phyloP scores from a whole-genome alignment of 257 asterid species.

The Solanum pennellii region DNA sequence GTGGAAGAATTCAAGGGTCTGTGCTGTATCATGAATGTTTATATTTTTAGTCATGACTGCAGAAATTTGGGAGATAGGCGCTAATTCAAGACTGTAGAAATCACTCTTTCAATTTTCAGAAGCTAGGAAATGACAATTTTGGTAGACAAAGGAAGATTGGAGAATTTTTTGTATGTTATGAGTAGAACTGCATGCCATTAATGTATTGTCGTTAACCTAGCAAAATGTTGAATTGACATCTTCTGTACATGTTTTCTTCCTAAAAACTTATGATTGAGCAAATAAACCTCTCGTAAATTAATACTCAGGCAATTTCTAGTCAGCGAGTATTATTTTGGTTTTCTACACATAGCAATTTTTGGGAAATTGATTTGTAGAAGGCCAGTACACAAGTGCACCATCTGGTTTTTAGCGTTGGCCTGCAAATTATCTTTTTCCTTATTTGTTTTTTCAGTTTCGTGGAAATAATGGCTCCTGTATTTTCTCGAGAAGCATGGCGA shows the following conservation, averaged over 20 bases:
- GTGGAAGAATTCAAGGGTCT: neutral
- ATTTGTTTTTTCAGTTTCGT: constrained; percentile 60
- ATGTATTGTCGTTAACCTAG: neutral
- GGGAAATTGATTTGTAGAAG: neutral
- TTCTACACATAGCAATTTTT: neutral
- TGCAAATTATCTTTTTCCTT: neutral
- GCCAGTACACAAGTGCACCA: neutral
- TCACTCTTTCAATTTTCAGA: neutral
- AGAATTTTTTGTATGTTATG: neutral
- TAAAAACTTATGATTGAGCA: neutral
- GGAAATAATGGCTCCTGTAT: constrained; percentile 99
- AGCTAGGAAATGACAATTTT: neutral
- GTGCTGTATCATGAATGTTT: neutral
- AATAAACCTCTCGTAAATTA: neutral
- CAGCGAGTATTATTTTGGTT: neutral
- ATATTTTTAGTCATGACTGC: neutral
- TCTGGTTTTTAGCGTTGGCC: neutral
- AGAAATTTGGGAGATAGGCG: neutral
- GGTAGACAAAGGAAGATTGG: neutral
- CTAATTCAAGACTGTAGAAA: neutral
- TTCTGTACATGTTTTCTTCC: neutral
- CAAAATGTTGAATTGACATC: neutral
- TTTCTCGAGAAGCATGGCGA: constrained; percentile 97
- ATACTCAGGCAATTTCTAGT: neutral
- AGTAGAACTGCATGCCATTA: neutral